A percentile compares a stretch with the other conserved stretches of the same genome.
Evolutionary conservation across 2,329 filamentous ascomycete species (phyloP).

Genomic region (Pseudogymnoascus pannorum): DNA sequence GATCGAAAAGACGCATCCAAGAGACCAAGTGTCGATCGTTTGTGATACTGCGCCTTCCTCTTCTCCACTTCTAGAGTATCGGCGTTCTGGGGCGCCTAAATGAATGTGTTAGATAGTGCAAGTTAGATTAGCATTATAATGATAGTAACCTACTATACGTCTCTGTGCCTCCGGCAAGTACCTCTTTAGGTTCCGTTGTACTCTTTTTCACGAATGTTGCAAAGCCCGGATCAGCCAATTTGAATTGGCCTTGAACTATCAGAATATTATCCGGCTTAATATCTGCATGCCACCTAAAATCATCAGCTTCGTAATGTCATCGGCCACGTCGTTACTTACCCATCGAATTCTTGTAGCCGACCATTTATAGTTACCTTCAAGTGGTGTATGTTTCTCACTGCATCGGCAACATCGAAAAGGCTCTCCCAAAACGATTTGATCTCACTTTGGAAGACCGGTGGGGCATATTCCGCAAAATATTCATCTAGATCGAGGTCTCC

Average conservation of each 20-base stretch:
- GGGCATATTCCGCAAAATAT: conserved; percentile 23
- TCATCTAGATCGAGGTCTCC: conserved; percentile 29
- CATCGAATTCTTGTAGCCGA: conserved; percentile 14
- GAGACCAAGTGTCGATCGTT: conserved; percentile 34
- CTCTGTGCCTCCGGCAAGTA: conserved; percentile 27
- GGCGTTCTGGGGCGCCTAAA: background rate
- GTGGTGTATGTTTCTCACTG: conserved; percentile 26
- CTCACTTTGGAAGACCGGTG: conserved; percentile 24
- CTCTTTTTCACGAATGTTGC: conserved; percentile 22
- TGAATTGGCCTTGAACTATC: conserved; percentile 27
- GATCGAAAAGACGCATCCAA: conserved; percentile 34
- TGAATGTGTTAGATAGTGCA: background rate
- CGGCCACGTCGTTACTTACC: conserved; percentile 15
- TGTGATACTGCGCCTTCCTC: background rate
- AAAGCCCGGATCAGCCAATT: conserved; percentile 34
- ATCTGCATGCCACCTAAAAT: conserved; percentile 32
- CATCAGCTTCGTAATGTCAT: background rate
- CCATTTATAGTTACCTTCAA: conserved; percentile 8
- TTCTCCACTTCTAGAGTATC: background rate
- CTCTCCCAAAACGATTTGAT: conserved; percentile 28
- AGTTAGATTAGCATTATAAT: background rate
- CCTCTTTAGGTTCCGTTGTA: background rate
- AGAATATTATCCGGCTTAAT: conserved; percentile 32
- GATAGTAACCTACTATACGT: conserved; percentile 29
- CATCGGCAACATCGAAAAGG: conserved; percentile 27